phyloP scores from a whole-genome alignment of 2,329 filamentous ascomycete genomes.

The Colletotrichum kahawae region DNA sequence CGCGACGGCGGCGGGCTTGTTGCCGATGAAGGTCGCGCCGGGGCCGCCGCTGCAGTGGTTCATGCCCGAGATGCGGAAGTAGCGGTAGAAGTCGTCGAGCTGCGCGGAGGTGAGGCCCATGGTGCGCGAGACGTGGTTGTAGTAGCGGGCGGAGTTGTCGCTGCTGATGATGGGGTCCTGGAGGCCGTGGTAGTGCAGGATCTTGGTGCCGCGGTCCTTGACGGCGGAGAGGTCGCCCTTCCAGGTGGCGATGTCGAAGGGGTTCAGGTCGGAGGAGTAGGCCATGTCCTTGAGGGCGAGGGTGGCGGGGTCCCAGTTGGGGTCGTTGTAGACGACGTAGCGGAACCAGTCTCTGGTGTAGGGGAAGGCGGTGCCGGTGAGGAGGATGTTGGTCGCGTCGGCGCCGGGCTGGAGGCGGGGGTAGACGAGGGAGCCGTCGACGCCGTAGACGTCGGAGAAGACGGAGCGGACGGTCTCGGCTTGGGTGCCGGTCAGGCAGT shows the following conservation, averaged over 20 bases:
- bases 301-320: conserved; percentile 37
- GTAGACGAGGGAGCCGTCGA: conserved; percentile 41
- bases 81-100: conserved; percentile 39
- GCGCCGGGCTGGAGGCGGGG: conserved; percentile 54
- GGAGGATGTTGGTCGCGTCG: conserved; percentile 48
- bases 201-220: conserved; percentile 44
- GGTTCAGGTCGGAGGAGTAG: conserved; percentile 35
- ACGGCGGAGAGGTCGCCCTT: conserved; percentile 44
- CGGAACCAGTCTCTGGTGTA: conserved; percentile 36
- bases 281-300: conserved; percentile 41
- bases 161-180: conserved; percentile 46
- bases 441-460: conserved; percentile 32
- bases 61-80: conserved; percentile 37
- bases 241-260: conserved; percentile 43
- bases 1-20: conserved; percentile 24
- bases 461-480: conserved; percentile 37
- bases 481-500: conserved; percentile 32
- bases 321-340: conserved; percentile 46
- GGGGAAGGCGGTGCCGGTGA: conserved; percentile 36
- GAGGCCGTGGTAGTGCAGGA: conserved; percentile 52
- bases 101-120: conserved; percentile 39
- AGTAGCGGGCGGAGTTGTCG: conserved; percentile 53
- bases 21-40: conserved; percentile 31
- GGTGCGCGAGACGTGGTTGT: conserved; percentile 48
- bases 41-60: conserved; percentile 35